phyloP scores from a whole-genome alignment of 106 monocot genomes.

The Dendrobium huoshanense region DNA sequence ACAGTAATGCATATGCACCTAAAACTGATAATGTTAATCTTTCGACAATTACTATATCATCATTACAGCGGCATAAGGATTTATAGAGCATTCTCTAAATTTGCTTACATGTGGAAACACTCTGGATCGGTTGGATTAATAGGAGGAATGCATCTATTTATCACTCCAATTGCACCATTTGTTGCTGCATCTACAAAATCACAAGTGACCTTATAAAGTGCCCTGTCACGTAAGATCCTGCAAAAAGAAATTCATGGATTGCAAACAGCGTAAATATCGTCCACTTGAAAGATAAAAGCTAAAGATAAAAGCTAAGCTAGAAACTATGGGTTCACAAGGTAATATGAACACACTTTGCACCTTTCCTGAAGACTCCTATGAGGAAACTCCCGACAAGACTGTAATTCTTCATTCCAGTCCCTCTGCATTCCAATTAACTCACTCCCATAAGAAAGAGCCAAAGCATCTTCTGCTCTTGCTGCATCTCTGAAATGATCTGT shows the following conservation, averaged over 20 bases:
- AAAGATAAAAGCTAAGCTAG: background rate
- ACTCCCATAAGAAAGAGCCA: conserved; percentile 75
- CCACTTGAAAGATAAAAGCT: background rate
- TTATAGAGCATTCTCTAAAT: background rate
- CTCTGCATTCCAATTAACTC: conserved; percentile 98
- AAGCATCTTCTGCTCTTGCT: conserved; percentile 85
- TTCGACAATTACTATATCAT: background rate
- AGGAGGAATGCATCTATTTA: conserved; percentile 86
- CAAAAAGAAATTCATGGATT: conserved; percentile 2
- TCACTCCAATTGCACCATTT: conserved; percentile 93
- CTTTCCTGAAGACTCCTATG: conserved; percentile 83
- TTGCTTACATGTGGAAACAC: conserved; percentile 98
- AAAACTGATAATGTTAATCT: background rate
- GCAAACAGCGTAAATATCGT: background rate
- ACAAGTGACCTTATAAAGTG: conserved; percentile 93
- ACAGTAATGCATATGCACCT: background rate
- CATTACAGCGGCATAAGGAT: background rate
- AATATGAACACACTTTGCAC: conserved; percentile 21
- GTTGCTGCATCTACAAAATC: conserved; percentile 98
- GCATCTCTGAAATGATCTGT: conserved; percentile 88
- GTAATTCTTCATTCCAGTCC: conserved; percentile 99
- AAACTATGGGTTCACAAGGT: background rate
- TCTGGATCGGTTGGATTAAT: conserved; percentile 99
- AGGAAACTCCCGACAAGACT: conserved; percentile 96
- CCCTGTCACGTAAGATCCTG: conserved; percentile 92